Evolutionary conservation across 2,329 filamentous ascomycete genomes (phyloP), one percentile per base, ranked within the genome.

Genomic region (Calycina marina): DNA sequence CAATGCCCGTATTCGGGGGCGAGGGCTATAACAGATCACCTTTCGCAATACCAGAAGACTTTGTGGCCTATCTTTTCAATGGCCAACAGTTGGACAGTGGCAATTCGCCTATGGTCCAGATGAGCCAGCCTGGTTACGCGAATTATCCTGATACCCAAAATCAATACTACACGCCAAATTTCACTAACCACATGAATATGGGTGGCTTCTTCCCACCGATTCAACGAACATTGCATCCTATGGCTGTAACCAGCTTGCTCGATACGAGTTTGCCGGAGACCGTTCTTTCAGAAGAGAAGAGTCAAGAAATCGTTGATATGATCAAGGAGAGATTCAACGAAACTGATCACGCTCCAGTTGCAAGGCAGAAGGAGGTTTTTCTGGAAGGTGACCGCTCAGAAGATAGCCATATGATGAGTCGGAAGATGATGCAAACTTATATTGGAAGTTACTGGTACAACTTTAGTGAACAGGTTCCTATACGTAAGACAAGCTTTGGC

Each of bases 361-460:
- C 79, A 40, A 76, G 77, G 41, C 72, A 77, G 40, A 84, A 85
- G 48, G 81, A 83, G 30, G 69, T 67, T 30, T 70, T 94, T 15
- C 60, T 93, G 35, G 75, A 84, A 16, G 88, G 86, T 10, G 75
- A 93, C 48, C 71, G 79, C 32, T 71, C 75, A 31, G 60, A 71
- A 18, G 66, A 71, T 32, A 57, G 60, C 14, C 72, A 77, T 38
- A 67, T 77, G 61, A 61, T 96, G 40, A 93, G 88, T 54, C 66
- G 86, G 47, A 74, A 79, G 47, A 94, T 93, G 83, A 92, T 96
- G 80, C 84, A 94, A 56, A 78, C 77, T 3, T 96, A 94, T 50
- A 85, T 93, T 43, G 71, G 76, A 8, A 93, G 85, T 2, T 98
- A 92, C 55, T 98, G 90, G 90, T 67, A 80, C 32, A 80, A 94